Base-by-base conservation (phyloP, 2,329 filamentous ascomycete genomes). In the Sporothrix inflata region DNA sequence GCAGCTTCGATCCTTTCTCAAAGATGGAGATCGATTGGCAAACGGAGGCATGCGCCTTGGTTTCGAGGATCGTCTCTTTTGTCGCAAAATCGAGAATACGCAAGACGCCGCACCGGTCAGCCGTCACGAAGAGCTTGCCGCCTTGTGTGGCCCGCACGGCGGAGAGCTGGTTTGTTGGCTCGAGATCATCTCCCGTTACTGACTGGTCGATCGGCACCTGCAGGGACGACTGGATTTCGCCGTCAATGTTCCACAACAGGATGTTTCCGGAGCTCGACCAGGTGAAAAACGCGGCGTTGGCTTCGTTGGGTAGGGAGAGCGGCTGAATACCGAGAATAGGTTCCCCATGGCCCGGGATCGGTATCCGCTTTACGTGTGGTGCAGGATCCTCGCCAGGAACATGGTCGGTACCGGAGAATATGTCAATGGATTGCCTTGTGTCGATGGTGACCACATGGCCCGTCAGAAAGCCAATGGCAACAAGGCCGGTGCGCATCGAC, bases 91-190 rank as follows among this genome's bases (percentile, higher is more conserved):
- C 88, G 27, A 92, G 85, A 60, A 94, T 85, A 74, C 89, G 89
- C 53, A 99, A 81, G 16, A 97, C 88, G n/a, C 96, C 96, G 74
- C 92, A 88, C 77, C 90, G 93, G 81, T 99, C 96, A 6, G 94
- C 95, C 3, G 92, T 89, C n/a, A 94, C 87, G 74, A 98, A 88
- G 57, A 90, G 86, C 60, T 87, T 86, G 42, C 88, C 90, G 51
- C 88, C 85, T 34, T 84, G 83, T 1, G 90, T 90, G 19, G 90
- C 86, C 72, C 85, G 84, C 57, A 89, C 86, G 75, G 87, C 86
- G 4, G 86, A 86, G 66, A 91, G 82, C 76, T 91, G 88, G 75
- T 92, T 92, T 8, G 80, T 76, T 1, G 82, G 76, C 12, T 89
- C 87, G 53, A 85, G 78, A 19, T 90, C 86, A 63, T 83, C 81